Percentiles rank a stretch among this genome's conserved stretches.
Conservation (phyloP, 2,329 filamentous ascomycete species). For the Phoma herbarum region DNA sequence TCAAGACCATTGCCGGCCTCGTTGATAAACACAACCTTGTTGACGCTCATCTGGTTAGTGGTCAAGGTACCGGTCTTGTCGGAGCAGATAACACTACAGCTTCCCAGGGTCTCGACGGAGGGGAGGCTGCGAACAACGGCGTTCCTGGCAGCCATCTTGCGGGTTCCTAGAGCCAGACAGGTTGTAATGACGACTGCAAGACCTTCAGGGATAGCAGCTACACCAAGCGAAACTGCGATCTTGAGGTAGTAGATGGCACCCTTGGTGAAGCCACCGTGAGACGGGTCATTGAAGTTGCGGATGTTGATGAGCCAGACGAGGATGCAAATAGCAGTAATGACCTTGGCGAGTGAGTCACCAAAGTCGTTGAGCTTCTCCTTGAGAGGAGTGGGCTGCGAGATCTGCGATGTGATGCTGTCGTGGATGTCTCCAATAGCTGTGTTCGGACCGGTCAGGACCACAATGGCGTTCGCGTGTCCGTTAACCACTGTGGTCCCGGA, state of each 20-base stretch:
- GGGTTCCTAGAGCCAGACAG: slow-evolving; percentile 91
- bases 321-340: slow-evolving; percentile 96
- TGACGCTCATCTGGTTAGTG: slow-evolving; percentile 99
- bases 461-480: slow-evolving; percentile 88
- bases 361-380: slow-evolving; percentile 99
- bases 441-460: slow-evolving; percentile 85
- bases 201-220: slow-evolving; percentile 96
- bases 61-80: slow-evolving; percentile 99
- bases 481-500: slow-evolving; percentile 97
- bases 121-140: slow-evolving; percentile 95
- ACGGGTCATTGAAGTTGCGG: slow-evolving; percentile 93
- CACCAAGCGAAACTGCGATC: slow-evolving; percentile 97
- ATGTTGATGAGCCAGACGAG: slow-evolving; percentile 99
- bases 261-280: slow-evolving; percentile 92
- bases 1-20: slow-evolving; percentile 77
- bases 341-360: slow-evolving; percentile 93
- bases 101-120: slow-evolving; percentile 96
- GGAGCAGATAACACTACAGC: slow-evolving; percentile 99
- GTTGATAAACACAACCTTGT: slow-evolving; percentile 85
- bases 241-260: slow-evolving; percentile 99
- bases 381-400: slow-evolving; percentile 93
- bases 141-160: slow-evolving; percentile 99
- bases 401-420: slow-evolving; percentile 97
- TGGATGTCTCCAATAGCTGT: slow-evolving; percentile 99
- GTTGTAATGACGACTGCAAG: slow-evolving; percentile 99